Percentiles rank a stretch among this genome's conserved stretches.
Evolutionary conservation across 2,329 filamentous ascomycete species (phyloP).

Genomic region (Botrytis fragariae): DNA sequence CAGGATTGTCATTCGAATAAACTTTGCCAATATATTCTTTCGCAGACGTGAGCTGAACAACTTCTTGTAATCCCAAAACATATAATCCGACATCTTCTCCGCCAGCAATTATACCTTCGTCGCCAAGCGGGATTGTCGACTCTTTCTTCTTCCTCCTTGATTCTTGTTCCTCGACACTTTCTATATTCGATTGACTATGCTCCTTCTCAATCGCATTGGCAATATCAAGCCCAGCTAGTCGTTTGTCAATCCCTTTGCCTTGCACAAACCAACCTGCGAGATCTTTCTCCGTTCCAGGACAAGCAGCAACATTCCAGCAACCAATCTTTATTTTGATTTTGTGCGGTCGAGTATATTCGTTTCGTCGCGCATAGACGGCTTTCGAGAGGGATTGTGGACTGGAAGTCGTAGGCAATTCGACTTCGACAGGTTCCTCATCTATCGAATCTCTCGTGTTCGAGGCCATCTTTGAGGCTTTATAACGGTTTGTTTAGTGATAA

Average conservation of each 20-base stretch:
- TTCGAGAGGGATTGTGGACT: conserved; percentile 59
- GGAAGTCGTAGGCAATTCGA: conserved; percentile 32
- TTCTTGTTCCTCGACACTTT: conserved; percentile 49
- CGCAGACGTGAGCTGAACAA: conserved; percentile 80
- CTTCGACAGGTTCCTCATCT: conserved; percentile 11
- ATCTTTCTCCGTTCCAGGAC: conserved; percentile 82
- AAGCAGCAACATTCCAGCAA: conserved; percentile 90
- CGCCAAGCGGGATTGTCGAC: conserved; percentile 46
- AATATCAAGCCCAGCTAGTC: conserved; percentile 55
- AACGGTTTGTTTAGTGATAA: neutral
- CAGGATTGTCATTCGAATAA: conserved; percentile 69
- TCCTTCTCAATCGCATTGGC: conserved; percentile 41
- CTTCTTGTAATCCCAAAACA: conserved; percentile 85
- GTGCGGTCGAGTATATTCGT: conserved; percentile 75
- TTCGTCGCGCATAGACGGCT: conserved; percentile 67
- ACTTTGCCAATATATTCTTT: conserved; percentile 70
- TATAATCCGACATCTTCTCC: conserved; percentile 81
- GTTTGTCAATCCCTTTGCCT: conserved; percentile 66
- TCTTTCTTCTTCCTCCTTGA: conserved; percentile 43
- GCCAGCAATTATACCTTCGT: conserved; percentile 46
- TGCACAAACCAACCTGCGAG: conserved; percentile 84
- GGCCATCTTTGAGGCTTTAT: conserved; percentile 8
- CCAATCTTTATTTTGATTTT: conserved; percentile 84
- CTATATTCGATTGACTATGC: conserved; percentile 39
- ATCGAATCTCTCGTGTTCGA: conserved; percentile 28